Base-by-base conservation (phyloP, 805 yeast species). In the Kurtzmaniella fragi region DNA sequence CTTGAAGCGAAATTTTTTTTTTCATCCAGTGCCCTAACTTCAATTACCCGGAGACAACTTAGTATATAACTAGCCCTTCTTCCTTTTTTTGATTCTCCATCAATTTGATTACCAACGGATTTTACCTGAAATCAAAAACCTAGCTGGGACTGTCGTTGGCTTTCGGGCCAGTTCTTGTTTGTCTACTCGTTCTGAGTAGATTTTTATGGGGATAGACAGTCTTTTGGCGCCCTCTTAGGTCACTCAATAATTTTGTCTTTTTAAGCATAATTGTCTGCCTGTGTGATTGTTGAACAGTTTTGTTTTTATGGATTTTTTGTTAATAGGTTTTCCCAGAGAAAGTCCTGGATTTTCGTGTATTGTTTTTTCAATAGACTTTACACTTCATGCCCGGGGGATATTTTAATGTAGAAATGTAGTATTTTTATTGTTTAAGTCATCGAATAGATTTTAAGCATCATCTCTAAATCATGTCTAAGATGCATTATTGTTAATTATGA, bases 381-480 rank as follows among this genome's bases (percentile, higher is more conserved):
- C 63, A 65, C 74, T 68, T 68, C 74, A 68, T 68, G 74, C 74
- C 73, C 74, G 72, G 74, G 64, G 55, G 42, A 67, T 59, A 66
- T 56, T 37, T 34, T 36, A 39, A 23, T 15, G 9, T n/a, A 11
- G 12, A 15, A 37, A n/a, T 10, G 13, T 12, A 9, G n/a, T 17
- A 30, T 8, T 13, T 23, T 26, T n/a, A n/a, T n/a, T n/a, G n/a
- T n/a, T n/a, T n/a, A n/a, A n/a, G n/a, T n/a, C n/a, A n/a, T n/a
- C n/a, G n/a, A n/a, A n/a, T n/a, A n/a, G n/a, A n/a, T n/a, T n/a
- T n/a, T n/a, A n/a, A n/a, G n/a, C n/a, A n/a, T n/a, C n/a, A n/a
- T n/a, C n/a, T n/a, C n/a, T n/a, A n/a, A n/a, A n/a, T n/a, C n/a
- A n/a, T n/a, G n/a, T n/a, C n/a, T n/a, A n/a, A n/a, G n/a, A n/a